Conservation (phyloP, 108 stramenopile genomes). For the Discostella stelligeroides region DNA sequence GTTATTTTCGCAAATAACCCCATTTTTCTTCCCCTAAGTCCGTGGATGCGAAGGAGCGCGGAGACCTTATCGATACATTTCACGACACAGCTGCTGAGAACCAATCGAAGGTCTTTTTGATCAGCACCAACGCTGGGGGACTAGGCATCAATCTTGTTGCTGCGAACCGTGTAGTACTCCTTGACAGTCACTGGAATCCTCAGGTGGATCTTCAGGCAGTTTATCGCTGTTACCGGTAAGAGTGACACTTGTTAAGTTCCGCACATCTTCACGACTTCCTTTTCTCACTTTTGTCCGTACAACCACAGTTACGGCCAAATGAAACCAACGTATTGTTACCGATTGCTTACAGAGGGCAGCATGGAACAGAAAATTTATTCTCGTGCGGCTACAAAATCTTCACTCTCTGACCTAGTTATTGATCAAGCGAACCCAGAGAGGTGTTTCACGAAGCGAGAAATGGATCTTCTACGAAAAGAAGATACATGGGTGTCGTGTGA, state of each 20-base stretch:
- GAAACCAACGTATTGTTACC: slow-evolving; percentile 68
- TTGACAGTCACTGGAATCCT: slow-evolving; percentile 76
- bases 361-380: slow-evolving; percentile 84
- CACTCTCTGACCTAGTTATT: slow-evolving; percentile 63
- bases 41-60: slow-evolving; percentile 59
- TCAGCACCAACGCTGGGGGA: slow-evolving; percentile 63
- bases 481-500: slow-evolving; percentile 61
- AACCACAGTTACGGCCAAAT: slow-evolving; percentile 61
- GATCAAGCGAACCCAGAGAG: slow-evolving; percentile 63
- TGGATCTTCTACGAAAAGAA: slow-evolving; percentile 52
- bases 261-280: background rate
- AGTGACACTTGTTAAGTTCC: background rate
- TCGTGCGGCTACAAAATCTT: slow-evolving; percentile 63
- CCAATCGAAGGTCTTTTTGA: slow-evolving; percentile 43
- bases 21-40: background rate
- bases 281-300: background rate
- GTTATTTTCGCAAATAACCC: background rate
- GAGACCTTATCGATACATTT: slow-evolving; percentile 57
- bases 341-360: slow-evolving; percentile 74
- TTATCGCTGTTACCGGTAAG: slow-evolving; percentile 72
- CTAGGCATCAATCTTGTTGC: slow-evolving; percentile 58
- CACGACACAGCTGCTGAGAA: slow-evolving; percentile 36
- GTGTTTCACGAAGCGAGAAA: slow-evolving; percentile 57
- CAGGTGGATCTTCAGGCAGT: slow-evolving; percentile 63
- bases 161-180: slow-evolving; percentile 64